Evolutionary conservation across 2,329 filamentous ascomycete genomes (phyloP), one percentile per base, ranked within the genome.

Genomic region (Cladosporium sphaerospermum): DNA sequence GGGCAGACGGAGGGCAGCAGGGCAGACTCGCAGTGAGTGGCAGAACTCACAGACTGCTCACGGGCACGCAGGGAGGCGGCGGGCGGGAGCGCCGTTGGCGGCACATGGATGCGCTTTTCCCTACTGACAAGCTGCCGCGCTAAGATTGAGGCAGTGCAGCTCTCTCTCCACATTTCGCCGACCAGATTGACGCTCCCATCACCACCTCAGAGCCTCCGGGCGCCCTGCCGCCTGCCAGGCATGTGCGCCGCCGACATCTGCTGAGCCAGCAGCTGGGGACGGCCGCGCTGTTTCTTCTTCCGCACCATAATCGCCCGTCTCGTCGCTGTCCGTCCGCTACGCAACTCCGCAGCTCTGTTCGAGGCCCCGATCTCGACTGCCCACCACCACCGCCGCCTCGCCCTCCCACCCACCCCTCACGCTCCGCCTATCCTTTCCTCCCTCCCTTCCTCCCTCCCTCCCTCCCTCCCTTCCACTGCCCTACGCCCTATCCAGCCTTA

Each of bases 401-500:
- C 23, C 4, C 23, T 14, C 19, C 42, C 23, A 9, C 8, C 42
- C 23, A n/a, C 42, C 11, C 45, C 39, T 43, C 33, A 39, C 40
- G 23, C 23, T 28, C 23, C 23, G 23, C 23, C 23, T 28, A 3
- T 28, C 23, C 23, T 28, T 28, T 28, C 23, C 28, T 51, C 14
- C 48, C 40, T 44, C n/a, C 39, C 40, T 43, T 32, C 42, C 48
- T 44, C 19, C 48, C 48, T 43, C 39, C 42, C 48, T 44, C 23
- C 42, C 42, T 44, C 48, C 32, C 48, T 43, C 19, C 40, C 48
- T 31, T 14, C 46, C 10, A 41, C 48, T 43, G 48, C 48, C 48
- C 40, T 51, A 51, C 48, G 48, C 48, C 48, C 44, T 51, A 41
- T 51, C 48, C 48, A 51, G 48, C 48, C 48, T 51, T 51, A 51